phyloP scores from a whole-genome alignment of 2,329 filamentous ascomycete genomes.

The Ceratocystis cacaofunesta region DNA sequence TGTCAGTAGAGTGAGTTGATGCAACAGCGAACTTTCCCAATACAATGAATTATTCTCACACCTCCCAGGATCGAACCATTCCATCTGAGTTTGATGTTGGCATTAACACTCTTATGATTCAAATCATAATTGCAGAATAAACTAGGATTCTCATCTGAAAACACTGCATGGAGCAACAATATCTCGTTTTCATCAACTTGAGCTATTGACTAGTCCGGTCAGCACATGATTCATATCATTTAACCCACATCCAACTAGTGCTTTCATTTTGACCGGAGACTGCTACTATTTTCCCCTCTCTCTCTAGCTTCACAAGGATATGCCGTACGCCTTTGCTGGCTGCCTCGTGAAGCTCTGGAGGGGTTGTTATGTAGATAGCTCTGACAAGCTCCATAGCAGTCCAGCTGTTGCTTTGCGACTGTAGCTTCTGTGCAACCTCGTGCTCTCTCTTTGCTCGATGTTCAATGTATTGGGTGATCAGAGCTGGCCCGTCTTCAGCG shows the following conservation, averaged over 20 bases:
- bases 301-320: constrained; percentile 63
- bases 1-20: too few relatives aligned
- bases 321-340: constrained; percentile 64
- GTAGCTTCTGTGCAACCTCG: constrained; percentile 54
- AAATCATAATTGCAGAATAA: too few relatives aligned
- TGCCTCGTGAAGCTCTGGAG: constrained; percentile 57
- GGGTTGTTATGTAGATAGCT: constrained; percentile 68
- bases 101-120: too few relatives aligned
- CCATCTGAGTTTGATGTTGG: too few relatives aligned
- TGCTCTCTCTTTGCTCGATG: constrained; percentile 69
- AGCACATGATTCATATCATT: background rate
- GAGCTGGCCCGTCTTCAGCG: constrained; percentile 54
- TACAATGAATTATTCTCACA: too few relatives aligned
- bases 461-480: constrained; percentile 66
- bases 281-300: constrained; percentile 50
- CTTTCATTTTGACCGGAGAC: background rate
- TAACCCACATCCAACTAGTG: background rate
- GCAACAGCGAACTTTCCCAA: too few relatives aligned
- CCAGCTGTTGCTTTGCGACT: constrained; percentile 34
- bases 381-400: constrained; percentile 71
- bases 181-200: background rate
- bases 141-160: too few relatives aligned
- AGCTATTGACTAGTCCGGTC: constrained; percentile 19
- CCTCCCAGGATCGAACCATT: too few relatives aligned
- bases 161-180: too few relatives aligned